Base-by-base conservation (phyloP, 805 yeast genomes). In the Pichia phayaonensis region DNA sequence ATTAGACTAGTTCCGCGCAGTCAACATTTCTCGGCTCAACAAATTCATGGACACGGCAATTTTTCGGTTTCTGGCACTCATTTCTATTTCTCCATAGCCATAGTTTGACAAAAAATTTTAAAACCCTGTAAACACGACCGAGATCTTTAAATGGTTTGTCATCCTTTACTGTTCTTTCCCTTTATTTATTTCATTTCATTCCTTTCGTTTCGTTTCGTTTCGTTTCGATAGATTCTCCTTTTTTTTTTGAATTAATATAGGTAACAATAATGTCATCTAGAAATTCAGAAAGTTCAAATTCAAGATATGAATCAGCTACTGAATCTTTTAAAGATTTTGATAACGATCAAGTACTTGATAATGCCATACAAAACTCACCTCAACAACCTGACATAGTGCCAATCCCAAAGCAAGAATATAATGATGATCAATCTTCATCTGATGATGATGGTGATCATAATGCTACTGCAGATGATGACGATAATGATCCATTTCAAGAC, bases 271-370 rank as follows among this genome's bases (percentile, higher is more conserved):
- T 49, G 54, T 38, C 50, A 2, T 21, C 47, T n/a, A 26, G 40
- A n/a, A 42, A 22, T 22, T 48, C 52, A 18, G 24, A 49, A 16
- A 42, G 39, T 15, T 44, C 53, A 5, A 34, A 40, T 27, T 49
- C 52, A 29, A 40, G 29, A 24, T 51, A 45, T 20, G 52, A 51
- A 29, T 49, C 52, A 6, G 54, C 54, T 7, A 42, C 24, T 13
- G 50, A 49, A 49, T 51, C 46, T 12, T 48, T 48, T 36, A 12
- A 40, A 11, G 46, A 45, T 42, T 41, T 43, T 29, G 23, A 38
- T 7, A 31, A 45, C 20, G 20, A 34, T 34, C 2, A 29, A 29
- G 2, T 29, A 12, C n/a, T 29, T 29, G n/a, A 29, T 29, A 13
- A 12, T 12, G 13, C 3, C 12, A 8, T 13, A n/a, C n/a, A n/a